A percentile compares a stretch with the other conserved stretches of the same genome.
Evolutionary conservation across 2,329 filamentous ascomycete genomes (phyloP).

Genomic region (Chalaropsis ovoidea): DNA sequence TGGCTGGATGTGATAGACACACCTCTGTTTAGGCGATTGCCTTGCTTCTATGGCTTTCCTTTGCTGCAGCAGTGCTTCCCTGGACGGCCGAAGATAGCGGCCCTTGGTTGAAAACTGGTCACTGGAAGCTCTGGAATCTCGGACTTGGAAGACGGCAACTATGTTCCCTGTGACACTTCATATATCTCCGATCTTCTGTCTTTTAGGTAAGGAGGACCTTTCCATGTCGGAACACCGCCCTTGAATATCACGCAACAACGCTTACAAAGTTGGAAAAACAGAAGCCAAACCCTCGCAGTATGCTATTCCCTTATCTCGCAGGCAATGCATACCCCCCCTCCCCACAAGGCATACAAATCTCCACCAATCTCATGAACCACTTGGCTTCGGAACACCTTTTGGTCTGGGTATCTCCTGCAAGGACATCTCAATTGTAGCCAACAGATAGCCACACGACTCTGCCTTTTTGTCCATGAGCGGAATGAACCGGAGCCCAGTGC

Average conservation of each 20-base stretch:
- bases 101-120: background rate
- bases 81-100: background rate
- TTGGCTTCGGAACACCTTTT: background rate
- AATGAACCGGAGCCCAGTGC: constrained; percentile 46
- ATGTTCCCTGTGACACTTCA: background rate
- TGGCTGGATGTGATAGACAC: background rate
- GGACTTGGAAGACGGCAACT: background rate
- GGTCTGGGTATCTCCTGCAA: constrained; percentile 27
- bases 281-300: background rate
- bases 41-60: constrained; percentile 4
- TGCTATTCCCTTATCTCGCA: background rate
- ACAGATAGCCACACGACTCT: constrained; percentile 39
- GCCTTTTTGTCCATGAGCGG: constrained; percentile 41
- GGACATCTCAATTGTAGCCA: constrained; percentile 45
- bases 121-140: constrained; percentile 3
- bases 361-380: background rate
- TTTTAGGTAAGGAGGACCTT: background rate
- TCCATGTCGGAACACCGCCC: background rate
- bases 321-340: background rate
- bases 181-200: background rate
- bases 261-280: background rate
- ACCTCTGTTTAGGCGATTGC: background rate
- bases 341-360: background rate
- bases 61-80: background rate
- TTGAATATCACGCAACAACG: background rate